These are phyloP conservation scores for Claviceps fusiformis DNA, from an alignment of 2,329 filamentous ascomycete genomes.

Conservation along the genomic window DNA sequence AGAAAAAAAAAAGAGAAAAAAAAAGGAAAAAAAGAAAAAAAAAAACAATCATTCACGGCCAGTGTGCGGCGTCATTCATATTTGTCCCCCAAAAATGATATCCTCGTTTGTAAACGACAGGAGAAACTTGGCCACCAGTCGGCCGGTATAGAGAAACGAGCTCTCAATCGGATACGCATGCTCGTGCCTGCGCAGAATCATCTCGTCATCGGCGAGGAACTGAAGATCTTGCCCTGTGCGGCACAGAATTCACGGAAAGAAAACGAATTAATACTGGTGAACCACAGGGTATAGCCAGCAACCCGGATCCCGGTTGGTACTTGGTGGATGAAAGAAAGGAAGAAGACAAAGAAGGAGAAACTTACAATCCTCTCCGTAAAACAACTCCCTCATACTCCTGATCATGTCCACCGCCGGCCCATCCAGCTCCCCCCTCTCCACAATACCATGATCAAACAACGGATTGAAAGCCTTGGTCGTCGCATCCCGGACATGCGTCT, in stretches of 20 bases:
- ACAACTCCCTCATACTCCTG: constrained; percentile 27
- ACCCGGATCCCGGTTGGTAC: too few species aligned
- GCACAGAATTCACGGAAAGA: neutral
- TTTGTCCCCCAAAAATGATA: constrained; percentile 28
- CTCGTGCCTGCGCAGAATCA: constrained; percentile 29
- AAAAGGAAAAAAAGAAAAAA: too few species aligned
- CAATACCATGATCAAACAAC: constrained; percentile 30
- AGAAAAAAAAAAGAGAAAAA: too few species aligned
- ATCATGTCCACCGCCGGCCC: constrained; percentile 32
- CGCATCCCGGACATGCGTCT: constrained; percentile 38
- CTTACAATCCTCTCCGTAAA: constrained; percentile 32
- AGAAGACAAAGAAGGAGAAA: constrained; percentile 5
- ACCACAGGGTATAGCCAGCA: neutral
- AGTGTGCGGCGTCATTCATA: constrained; percentile 1
- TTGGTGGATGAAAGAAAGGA: neutral
- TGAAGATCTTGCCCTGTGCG: constrained; percentile 22
- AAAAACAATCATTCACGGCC: too few species aligned
- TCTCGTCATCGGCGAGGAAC: constrained; percentile 32
- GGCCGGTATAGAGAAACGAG: constrained; percentile 36
- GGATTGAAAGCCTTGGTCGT: constrained; percentile 41
- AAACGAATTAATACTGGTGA: neutral
- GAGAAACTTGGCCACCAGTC: constrained; percentile 39
- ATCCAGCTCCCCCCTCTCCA: constrained; percentile 32
- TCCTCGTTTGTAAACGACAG: constrained; percentile 39
- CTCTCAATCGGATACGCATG: constrained; percentile 35